phyloP scores from a whole-genome alignment of 805 yeast species.

The Candida xyloterini region DNA sequence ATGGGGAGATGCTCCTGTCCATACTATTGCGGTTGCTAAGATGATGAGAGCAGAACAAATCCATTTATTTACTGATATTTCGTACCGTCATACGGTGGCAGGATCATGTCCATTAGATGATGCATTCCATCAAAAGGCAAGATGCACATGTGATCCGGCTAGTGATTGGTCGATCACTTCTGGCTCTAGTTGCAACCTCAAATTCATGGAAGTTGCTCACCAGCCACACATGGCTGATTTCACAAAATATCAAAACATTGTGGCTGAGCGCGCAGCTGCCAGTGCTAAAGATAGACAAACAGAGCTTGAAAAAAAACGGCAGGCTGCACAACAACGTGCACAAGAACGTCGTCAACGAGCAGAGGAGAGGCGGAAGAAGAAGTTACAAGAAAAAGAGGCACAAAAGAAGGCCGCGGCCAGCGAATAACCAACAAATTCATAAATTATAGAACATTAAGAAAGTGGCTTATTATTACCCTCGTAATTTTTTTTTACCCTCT shows the following conservation, averaged over 20 bases:
- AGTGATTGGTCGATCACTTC: conserved; percentile 64
- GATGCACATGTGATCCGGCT: conserved; percentile 70
- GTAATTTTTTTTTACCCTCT: conserved; percentile 3
- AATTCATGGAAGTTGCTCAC: conserved; percentile 24
- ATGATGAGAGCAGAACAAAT: conserved; percentile 57
- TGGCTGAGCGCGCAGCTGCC: conserved; percentile 14
- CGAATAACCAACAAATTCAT: not conserved
- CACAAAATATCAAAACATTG: conserved; percentile 19
- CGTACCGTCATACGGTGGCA: conserved; percentile 80
- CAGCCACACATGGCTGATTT: conserved; percentile 24
- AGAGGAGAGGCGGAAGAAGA: conserved; percentile 24
- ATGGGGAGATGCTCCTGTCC: conserved; percentile 79
- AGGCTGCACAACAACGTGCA: conserved; percentile 20
- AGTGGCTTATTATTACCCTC: not conserved
- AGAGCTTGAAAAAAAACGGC: conserved; percentile 14
- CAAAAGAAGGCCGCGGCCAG: not conserved
- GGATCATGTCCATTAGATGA: conserved; percentile 73
- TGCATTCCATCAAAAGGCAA: conserved; percentile 47
- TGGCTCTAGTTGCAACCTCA: conserved; percentile 27
- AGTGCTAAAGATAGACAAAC: conserved; percentile 7
- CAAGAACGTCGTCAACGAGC: conserved; percentile 21
- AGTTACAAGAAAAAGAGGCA: conserved; percentile 14
- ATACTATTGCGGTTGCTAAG: conserved; percentile 42
- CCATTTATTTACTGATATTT: conserved; percentile 77
- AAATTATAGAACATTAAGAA: not conserved